phyloP scores from a whole-genome alignment of 2,329 filamentous ascomycete species.

The Calonectria pseudoreteaudii region DNA sequence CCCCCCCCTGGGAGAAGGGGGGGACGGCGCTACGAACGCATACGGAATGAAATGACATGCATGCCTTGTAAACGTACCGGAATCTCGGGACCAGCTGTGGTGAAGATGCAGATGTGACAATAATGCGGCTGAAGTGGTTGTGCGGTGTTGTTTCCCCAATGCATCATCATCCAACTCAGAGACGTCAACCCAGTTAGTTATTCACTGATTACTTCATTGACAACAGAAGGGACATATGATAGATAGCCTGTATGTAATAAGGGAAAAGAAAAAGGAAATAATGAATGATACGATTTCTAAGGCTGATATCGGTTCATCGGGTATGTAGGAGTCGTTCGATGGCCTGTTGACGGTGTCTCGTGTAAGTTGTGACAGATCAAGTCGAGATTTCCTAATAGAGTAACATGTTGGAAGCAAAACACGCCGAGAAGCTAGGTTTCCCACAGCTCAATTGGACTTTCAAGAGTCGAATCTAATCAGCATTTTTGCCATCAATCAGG shows the following conservation, averaged over 20 bases:
- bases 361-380: background rate
- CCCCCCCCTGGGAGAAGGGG: too few species aligned
- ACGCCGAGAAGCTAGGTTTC: background rate
- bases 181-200: background rate
- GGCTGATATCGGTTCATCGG: background rate
- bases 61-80: constrained; percentile 19
- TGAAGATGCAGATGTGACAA: background rate
- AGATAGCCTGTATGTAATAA: background rate
- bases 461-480: background rate
- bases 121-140: constrained; percentile 1
- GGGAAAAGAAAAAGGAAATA: background rate
- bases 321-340: constrained; percentile 13
- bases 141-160: background rate
- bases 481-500: background rate
- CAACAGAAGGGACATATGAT: background rate
- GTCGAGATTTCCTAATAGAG: background rate
- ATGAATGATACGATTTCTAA: background rate
- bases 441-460: background rate
- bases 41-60: constrained; percentile 26
- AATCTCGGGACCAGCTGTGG: constrained; percentile 2
- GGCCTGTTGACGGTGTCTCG: background rate
- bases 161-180: background rate
- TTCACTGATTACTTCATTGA: background rate
- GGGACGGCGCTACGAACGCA: constrained; percentile 22
- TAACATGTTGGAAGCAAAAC: background rate